Conservation (phyloP, 176 grass and related monocot genomes). For the Phragmites australis region DNA sequence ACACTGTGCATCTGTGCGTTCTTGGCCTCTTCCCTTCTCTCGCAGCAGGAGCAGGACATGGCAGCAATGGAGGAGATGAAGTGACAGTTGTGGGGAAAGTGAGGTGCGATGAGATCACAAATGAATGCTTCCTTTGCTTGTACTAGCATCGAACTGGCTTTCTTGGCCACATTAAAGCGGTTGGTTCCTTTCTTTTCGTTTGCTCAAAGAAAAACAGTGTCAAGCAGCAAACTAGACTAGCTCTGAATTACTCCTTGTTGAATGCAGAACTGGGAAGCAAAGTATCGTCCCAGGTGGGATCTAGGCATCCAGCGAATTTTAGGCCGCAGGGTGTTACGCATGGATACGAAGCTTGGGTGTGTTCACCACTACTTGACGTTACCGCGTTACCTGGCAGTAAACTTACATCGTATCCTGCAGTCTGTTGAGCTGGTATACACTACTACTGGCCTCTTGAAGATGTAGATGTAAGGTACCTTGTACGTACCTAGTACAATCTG, state of each 20-base stretch:
- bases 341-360: not conserved
- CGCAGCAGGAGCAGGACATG: not conserved
- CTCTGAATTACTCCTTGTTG: not conserved
- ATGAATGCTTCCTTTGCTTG: slow-evolving; percentile 14
- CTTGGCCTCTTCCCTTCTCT: not conserved
- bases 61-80: too few species aligned
- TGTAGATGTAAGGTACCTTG: not conserved
- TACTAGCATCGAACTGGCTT: not conserved
- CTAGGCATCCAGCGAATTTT: too few species aligned
- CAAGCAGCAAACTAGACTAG: not conserved
- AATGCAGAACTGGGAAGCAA: not conserved
- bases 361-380: not conserved
- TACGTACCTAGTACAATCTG: not conserved
- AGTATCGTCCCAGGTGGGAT: not conserved
- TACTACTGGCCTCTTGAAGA: not conserved
- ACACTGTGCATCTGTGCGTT: not conserved
- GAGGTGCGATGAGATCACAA: slow-evolving; percentile 19
- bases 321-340: not conserved
- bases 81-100: not conserved
- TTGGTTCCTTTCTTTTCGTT: not conserved
- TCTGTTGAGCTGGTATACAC: slow-evolving; percentile 11
- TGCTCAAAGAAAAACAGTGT: not conserved
- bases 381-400: not conserved
- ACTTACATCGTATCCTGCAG: not conserved
- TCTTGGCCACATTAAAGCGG: not conserved